phyloP scores from a whole-genome alignment of 441 rosid species.

The Brassica balearica region DNA sequence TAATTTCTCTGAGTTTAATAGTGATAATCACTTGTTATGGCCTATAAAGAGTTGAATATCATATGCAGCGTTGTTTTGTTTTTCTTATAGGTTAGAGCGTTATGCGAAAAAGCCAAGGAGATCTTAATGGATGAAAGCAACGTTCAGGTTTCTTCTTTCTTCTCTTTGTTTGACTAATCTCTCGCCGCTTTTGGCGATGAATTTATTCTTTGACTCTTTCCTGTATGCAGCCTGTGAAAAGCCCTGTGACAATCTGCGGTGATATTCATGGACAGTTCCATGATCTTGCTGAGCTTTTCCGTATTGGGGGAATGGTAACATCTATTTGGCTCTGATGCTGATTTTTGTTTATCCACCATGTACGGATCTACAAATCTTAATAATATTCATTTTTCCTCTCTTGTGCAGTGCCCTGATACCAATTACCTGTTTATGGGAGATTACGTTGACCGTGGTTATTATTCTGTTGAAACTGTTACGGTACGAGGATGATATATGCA shows the following conservation, averaged over 20 bases:
- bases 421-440: conserved; percentile 83
- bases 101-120: conserved; percentile 86
- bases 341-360: conserved; percentile 8
- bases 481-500: conserved; percentile 48
- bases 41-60: conserved; percentile 15
- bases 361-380: conserved; percentile 2
- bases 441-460: conserved; percentile 80
- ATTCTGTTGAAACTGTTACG: conserved; percentile 92
- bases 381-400: conserved; percentile 16
- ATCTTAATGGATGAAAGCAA: conserved; percentile 75
- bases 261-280: conserved; percentile 96
- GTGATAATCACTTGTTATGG: neutral
- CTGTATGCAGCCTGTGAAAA: conserved; percentile 82
- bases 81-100: conserved; percentile 57
- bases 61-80: conserved; percentile 3
- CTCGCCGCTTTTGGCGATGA: neutral
- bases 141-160: conserved; percentile 58
- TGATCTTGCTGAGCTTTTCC: conserved; percentile 96
- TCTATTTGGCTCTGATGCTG: neutral
- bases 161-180: neutral
- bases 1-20: neutral
- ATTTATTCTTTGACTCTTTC: conserved; percentile 1
- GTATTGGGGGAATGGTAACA: conserved; percentile 89
- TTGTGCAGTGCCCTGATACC: conserved; percentile 76
- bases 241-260: conserved; percentile 93